Base-by-base conservation (phyloP, 257 asterid species). In the Primulina eburnea region DNA sequence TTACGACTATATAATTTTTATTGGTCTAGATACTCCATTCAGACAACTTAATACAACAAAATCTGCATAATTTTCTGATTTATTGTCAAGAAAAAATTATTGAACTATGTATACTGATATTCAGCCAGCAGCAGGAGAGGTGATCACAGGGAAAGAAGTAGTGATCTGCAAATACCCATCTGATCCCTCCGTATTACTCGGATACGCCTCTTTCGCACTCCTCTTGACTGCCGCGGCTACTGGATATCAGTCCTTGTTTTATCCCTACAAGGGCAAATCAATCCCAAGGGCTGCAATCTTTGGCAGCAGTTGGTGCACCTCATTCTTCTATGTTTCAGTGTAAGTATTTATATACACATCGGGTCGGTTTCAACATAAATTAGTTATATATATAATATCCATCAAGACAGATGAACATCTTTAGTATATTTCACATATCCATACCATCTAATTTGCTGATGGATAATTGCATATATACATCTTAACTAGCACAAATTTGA, bases 201-300 rank as follows among this genome's bases (percentile, higher is more conserved):
- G 84, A 35, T 76, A 72, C 58, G 32, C 70, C 37, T 76, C 84
- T 2, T 34, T 58, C 26, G 78, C 58, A 2, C 53, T 76, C 67
- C 81, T 79, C 7, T 59, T 47, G 14, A 52, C 62, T 0, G 55
- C 81, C 38, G 34, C 74, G 10, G 9, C 24, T 20, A 67, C 64
- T 32, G 84, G 84, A 61, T 72, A 72, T n/a, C 12, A 8, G 67
- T 72, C 84, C 56, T 18, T 79, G 29, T 72, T 79, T 38, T 76
- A 79, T 60, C 84, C 81, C 1, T 79, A 79, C 73, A 68, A 76
- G 16, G 84, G 84, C 28, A 76, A 68, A 68, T 68, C 74, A 5
- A 35, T 79, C 26, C 84, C 84, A n/a, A 52, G 12, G 47, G 32
- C 78, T 7, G 78, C 75, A 8, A n/a, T 77, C 16, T 72, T 75